These are phyloP conservation scores for Aspergillus coremiiformis DNA, from an alignment of 495 filamentous ascomycete species.

Conservation along the genomic window DNA sequence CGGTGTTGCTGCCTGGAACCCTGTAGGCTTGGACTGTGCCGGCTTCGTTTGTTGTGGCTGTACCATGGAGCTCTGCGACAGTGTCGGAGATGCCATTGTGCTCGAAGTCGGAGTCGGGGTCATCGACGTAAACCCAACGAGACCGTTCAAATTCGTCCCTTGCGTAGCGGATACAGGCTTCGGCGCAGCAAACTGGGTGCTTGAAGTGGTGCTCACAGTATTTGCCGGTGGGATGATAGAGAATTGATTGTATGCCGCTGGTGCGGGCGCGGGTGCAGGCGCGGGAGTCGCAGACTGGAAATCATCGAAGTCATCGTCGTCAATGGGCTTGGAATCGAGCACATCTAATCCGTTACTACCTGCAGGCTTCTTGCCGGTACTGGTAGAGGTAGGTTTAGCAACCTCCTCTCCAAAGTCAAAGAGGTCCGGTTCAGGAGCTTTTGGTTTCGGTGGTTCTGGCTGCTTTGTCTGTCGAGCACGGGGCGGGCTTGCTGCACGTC, in stretches of 20 bases:
- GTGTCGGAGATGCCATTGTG: conserved; percentile 42
- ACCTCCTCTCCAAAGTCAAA: conserved; percentile 74
- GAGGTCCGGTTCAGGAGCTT: conserved; percentile 79
- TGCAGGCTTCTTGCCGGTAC: conserved; percentile 42
- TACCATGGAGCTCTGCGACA: conserved; percentile 42
- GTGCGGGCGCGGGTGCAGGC: conserved; percentile 42
- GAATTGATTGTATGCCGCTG: conserved; percentile 38
- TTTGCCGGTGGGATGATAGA: conserved; percentile 46
- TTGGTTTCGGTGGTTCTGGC: conserved; percentile 61
- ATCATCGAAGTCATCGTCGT: conserved; percentile 97
- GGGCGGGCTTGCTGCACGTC: conserved; percentile 38
- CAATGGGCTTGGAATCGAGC: conserved; percentile 43
- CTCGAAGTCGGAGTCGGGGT: conserved; percentile 57
- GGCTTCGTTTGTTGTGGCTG: conserved; percentile 31
- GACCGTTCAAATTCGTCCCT: conserved; percentile 66
- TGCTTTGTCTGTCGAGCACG: conserved; percentile 45
- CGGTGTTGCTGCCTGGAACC: conserved; percentile 69
- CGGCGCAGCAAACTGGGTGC: conserved; percentile 69
- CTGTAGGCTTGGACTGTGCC: conserved; percentile 43
- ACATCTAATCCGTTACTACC: conserved; percentile 47
- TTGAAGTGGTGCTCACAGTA: conserved; percentile 57
- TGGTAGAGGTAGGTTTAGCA: conserved; percentile 37
- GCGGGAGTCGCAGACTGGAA: conserved; percentile 86
- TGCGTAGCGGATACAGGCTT: conserved; percentile 76
- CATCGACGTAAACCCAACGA: conserved; percentile 72